These are phyloP conservation scores for Mentha longifolia DNA, from an alignment of 257 asterid genomes.

Conservation along the genomic window DNA sequence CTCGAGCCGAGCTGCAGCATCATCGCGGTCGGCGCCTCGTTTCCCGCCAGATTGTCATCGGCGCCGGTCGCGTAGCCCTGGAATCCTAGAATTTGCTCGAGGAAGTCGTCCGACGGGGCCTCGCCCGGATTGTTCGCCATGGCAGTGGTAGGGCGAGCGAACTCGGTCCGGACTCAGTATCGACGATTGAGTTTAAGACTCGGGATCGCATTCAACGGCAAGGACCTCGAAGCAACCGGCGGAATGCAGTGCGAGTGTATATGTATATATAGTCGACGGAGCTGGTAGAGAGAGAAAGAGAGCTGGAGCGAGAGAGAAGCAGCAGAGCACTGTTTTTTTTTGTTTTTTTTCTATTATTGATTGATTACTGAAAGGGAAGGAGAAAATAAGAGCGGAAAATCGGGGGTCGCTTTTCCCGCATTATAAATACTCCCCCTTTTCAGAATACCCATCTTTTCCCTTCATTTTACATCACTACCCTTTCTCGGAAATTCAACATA, in stretches of 20 bases:
- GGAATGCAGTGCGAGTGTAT: neutral
- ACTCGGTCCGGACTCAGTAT: constrained; percentile 22
- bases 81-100: constrained; percentile 84
- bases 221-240: neutral
- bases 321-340: constrained; percentile 30
- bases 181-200: constrained; percentile 23
- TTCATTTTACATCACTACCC: constrained; percentile 28
- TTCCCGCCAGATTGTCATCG: constrained; percentile 58
- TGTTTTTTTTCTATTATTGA: constrained; percentile 16
- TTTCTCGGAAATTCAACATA: neutral
- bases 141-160: constrained; percentile 29
- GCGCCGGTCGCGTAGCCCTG: constrained; percentile 57
- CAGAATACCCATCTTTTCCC: constrained; percentile 16
- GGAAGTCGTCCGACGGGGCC: constrained; percentile 81
- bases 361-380: constrained; percentile 39
- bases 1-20: constrained; percentile 65
- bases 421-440: constrained; percentile 22
- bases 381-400: constrained; percentile 46
- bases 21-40: constrained; percentile 49
- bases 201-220: constrained; percentile 28
- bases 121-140: constrained; percentile 88
- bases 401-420: constrained; percentile 30
- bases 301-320: constrained; percentile 24
- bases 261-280: neutral
- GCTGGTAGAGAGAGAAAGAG: constrained; percentile 18